Percentiles rank a stretch among this genome's conserved stretches.
Evolutionary conservation across 2,329 filamentous ascomycete genomes (phyloP).

Genomic region (Aspergillus sclerotialis): DNA sequence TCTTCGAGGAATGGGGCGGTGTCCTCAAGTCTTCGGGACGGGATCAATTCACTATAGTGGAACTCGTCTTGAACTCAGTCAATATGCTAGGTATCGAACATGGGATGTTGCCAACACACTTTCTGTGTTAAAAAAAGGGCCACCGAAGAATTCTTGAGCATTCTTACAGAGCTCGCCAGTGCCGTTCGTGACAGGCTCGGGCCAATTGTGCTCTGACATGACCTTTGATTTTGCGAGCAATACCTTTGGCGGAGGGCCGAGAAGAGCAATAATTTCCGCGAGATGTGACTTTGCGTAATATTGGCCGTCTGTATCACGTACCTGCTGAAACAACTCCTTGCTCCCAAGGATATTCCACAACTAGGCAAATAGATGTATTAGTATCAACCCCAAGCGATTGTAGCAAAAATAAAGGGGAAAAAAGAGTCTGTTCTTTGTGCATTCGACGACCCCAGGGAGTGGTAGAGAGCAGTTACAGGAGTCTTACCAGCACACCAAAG

Average conservation of each 20-base stretch:
- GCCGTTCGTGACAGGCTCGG: slow-evolving; percentile 9
- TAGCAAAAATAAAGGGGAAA: background rate
- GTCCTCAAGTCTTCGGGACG: slow-evolving; percentile 14
- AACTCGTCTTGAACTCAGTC: slow-evolving; percentile 16
- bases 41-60: slow-evolving; percentile 15
- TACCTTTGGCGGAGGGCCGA: slow-evolving; percentile 27
- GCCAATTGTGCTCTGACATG: slow-evolving; percentile 10
- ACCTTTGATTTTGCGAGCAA: slow-evolving; percentile 15
- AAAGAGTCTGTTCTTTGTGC: too few species aligned
- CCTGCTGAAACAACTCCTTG: slow-evolving; percentile 26
- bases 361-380: slow-evolving; percentile 6
- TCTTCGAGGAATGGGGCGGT: slow-evolving; percentile 18
- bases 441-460: too few species aligned
- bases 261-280: slow-evolving; percentile 34
- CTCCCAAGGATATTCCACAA: slow-evolving; percentile 26
- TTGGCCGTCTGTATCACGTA: slow-evolving; percentile 18
- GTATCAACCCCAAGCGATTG: slow-evolving; percentile 1
- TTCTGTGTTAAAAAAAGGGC: slow-evolving; percentile 19
- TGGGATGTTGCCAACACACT: slow-evolving; percentile 8
- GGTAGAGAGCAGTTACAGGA: background rate
- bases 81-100: slow-evolving; percentile 5
- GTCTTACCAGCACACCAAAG: slow-evolving; percentile 23
- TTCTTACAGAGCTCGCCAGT: slow-evolving; percentile 10
- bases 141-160: slow-evolving; percentile 13
- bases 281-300: slow-evolving; percentile 29